Base-by-base conservation (phyloP, 164 flowering plant genomes). In the Kalanchoe fedtschenkoi region DNA sequence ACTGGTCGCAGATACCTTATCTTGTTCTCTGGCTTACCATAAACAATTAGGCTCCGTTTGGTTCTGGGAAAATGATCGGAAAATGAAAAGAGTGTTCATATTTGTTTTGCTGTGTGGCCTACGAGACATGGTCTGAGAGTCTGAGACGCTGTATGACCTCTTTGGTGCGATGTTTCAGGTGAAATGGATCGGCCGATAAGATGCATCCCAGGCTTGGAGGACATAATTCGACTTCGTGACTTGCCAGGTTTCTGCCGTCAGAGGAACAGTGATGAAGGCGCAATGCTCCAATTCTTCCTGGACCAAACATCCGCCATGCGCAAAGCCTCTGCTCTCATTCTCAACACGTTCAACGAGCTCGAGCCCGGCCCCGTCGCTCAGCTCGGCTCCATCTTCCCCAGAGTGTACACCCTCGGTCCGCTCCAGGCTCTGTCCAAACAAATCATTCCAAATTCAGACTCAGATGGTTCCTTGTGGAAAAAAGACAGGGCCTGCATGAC, bases 381-480 rank as follows among this genome's bases (percentile, higher is more conserved):
- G n/a, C 66, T 71, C 8, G 54, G 38, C 44, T 35, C 69, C 4
- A 41, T 68, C 22, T 72, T 69, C 53, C 62, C 62, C 14, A 65
- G 43, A 37, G 34, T 72, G 15, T 75, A 75, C 64, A 44, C 75
- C 22, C 38, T 75, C 22, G 78, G 78, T 11, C 78, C 78, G 1
- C 53, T 72, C 1, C 71, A 65, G 13, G 24, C 64, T 26, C 53
- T 70, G 13, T 34, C 63, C 17, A 19, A 17, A 1, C 15, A 28
- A 13, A n/a, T 26, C 4, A 30, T 30, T 30, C 61, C 69, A 22
- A 21, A 32, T 3, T 16, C 35, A 15, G 42, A 22, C 22, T 17
- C 66, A 3, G 38, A 17, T 22, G 42, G 60, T 39, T 43, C 29
- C 39, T 28, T 66, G 5, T 37, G 58, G 59, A 30, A 69, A 60